Evolutionary conservation across 1,284 basidiomycete genomes (phyloP), one percentile per base, ranked within the genome.

Genomic region (Tilletia indica): DNA sequence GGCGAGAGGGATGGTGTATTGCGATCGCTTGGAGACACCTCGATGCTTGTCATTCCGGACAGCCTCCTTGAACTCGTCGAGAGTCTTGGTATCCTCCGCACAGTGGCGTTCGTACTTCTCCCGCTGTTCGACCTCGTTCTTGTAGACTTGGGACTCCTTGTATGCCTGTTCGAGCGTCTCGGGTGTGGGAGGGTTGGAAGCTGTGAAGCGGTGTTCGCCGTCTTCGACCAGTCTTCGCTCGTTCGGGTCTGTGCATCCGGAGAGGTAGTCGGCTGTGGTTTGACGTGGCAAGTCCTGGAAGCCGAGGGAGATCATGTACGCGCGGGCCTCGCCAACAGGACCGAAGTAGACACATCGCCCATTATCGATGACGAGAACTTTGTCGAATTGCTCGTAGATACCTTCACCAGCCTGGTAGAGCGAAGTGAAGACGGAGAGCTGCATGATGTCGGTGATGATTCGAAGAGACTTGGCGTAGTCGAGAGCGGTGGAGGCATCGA

Each of bases 401-500:
- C 75, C 77, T 68, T 85, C 81, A 36, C 74, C 76, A 2, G 80
- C 80, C 85, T 95, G 93, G 82, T 94, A 93, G 87, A 94, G 85
- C 11, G 90, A 89, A 36, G 93, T 90, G 79, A 94, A 90, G 21
- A 90, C 91, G 16, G 92, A 91, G 80, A 90, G 89, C 5, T 89
- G 89, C 9, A 91, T 86, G 21, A 93, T 85, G 80, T 94, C 92
- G 5, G 92, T 92, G 87, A 92, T 89, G 16, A 91, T 86, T 25
- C 93, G 88, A 75, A 95, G 85, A 72, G 89, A 88, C 83, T 89
- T 90, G 74, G 87, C 89, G 76, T 91, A 93, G 81, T 92, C 91
- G 48, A 94, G 87, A 0, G 93, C 93, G 6, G 92, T 94, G 25
- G 87, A 90, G 1, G 93, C 91, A 78, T 96, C 93, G 56, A 97